Evolutionary conservation across 202 grass and related monocot genomes (phyloP).

Genomic region (Tripidium arundinaceum): DNA sequence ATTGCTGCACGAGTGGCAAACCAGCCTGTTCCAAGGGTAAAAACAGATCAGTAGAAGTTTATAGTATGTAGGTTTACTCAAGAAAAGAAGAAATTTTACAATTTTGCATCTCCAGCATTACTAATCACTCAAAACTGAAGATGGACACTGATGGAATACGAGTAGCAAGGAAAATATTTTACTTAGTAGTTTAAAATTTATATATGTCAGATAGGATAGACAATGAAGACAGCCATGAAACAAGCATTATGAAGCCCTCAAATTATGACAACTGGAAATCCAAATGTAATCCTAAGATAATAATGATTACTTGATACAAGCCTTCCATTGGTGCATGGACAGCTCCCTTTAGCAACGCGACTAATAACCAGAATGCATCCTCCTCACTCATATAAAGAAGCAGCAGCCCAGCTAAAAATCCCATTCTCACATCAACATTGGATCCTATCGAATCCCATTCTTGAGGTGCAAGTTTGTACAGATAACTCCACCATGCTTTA

Average conservation of each 20-base stretch:
- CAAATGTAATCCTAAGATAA: not conserved
- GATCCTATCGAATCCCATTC: not conserved
- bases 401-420: slow-evolving; percentile 85
- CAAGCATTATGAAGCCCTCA: not conserved
- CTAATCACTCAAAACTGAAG: slow-evolving; percentile 41
- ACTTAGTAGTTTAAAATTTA: not conserved
- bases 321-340: slow-evolving; percentile 98
- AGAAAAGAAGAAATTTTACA: slow-evolving; percentile 21
- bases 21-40: slow-evolving; percentile 53
- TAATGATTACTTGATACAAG: slow-evolving; percentile 80
- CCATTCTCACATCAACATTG: slow-evolving; percentile 37
- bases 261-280: not conserved
- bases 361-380: slow-evolving; percentile 98
- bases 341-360: slow-evolving; percentile 92
- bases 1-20: slow-evolving; percentile 85
- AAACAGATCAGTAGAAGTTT: slow-evolving; percentile 24
- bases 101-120: slow-evolving; percentile 38
- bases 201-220: not conserved
- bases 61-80: slow-evolving; percentile 27
- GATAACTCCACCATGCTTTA: not conserved
- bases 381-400: slow-evolving; percentile 99
- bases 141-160: slow-evolving; percentile 38
- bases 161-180: slow-evolving; percentile 15
- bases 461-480: not conserved
- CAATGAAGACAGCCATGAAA: not conserved